Evolutionary conservation across 176 grass and related monocot genomes (phyloP).

Genomic region (Musa beccarii): DNA sequence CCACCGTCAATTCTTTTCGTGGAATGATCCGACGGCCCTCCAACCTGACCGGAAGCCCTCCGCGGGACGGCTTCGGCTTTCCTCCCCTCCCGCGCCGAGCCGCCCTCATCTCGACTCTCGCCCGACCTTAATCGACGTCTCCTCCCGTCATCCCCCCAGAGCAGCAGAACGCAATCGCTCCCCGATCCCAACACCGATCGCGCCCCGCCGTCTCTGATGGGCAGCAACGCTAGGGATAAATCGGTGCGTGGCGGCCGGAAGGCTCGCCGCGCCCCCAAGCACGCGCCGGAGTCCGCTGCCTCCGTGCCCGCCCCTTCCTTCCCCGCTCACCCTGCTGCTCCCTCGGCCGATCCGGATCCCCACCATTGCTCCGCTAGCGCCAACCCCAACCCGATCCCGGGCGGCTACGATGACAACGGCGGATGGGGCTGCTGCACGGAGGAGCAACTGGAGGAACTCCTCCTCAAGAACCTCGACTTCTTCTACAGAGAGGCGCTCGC

Average conservation of each 20-base stretch:
- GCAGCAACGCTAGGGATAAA: conserved; percentile 1
- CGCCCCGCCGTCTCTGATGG: neutral
- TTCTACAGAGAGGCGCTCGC: conserved; percentile 71
- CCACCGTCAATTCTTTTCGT: too few species aligned
- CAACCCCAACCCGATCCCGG: neutral
- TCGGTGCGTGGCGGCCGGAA: conserved; percentile 6
- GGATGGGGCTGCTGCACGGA: conserved; percentile 46
- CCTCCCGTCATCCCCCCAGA: neutral
- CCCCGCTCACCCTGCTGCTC: neutral
- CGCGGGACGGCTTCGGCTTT: too few species aligned
- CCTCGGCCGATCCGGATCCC: neutral
- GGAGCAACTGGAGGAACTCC: conserved; percentile 65
- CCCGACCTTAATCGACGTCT: neutral
- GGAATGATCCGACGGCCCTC: too few species aligned
- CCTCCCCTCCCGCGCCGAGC: neutral
- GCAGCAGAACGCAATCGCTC: too few species aligned
- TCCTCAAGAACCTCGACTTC: conserved; percentile 62
- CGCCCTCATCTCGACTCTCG: neutral
- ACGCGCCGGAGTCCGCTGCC: conserved; percentile 1
- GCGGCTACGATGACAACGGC: conserved; percentile 5
- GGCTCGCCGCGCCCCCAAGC: conserved; percentile 1
- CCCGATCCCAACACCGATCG: neutral
- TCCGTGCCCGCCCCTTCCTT: neutral
- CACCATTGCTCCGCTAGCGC: neutral
- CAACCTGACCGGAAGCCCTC: too few species aligned